phyloP scores from a whole-genome alignment of 2,329 filamentous ascomycete species.

The Fusarium brevicatenulatum region DNA sequence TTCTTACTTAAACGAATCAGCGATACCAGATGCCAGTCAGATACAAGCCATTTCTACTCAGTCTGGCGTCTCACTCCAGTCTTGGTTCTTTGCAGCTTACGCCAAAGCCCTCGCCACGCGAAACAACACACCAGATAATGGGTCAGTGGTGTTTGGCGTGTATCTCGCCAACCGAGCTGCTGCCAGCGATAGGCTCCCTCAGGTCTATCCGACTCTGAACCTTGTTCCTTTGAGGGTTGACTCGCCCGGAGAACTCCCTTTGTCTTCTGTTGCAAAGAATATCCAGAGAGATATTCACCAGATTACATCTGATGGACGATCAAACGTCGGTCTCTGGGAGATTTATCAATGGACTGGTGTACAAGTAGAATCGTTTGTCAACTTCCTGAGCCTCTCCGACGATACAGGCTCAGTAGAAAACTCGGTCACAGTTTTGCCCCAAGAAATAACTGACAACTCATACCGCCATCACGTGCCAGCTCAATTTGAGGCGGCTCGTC shows the following conservation, averaged over 20 bases:
- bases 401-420: not conserved
- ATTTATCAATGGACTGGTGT: conserved; percentile 80
- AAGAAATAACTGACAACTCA: not conserved
- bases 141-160: conserved; percentile 73
- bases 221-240: conserved; percentile 76
- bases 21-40: conserved; percentile 53
- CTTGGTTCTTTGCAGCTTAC: conserved; percentile 79
- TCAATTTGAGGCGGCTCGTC: conserved; percentile 17
- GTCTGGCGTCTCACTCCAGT: conserved; percentile 74
- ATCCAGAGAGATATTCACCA: conserved; percentile 75
- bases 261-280: conserved; percentile 63
- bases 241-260: conserved; percentile 38
- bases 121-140: conserved; percentile 45
- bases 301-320: conserved; percentile 62
- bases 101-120: conserved; percentile 57
- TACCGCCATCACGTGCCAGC: not conserved
- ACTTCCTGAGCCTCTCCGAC: conserved; percentile 73
- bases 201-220: conserved; percentile 77
- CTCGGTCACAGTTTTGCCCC: conserved; percentile 10
- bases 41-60: conserved; percentile 52
- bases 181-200: conserved; percentile 58
- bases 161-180: conserved; percentile 83
- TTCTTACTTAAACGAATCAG: conserved; percentile 57
- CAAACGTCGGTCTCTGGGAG: conserved; percentile 74
- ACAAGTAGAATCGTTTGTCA: conserved; percentile 77